phyloP scores from a whole-genome alignment of 257 asterid species.

The Penstemon davidsonii region DNA sequence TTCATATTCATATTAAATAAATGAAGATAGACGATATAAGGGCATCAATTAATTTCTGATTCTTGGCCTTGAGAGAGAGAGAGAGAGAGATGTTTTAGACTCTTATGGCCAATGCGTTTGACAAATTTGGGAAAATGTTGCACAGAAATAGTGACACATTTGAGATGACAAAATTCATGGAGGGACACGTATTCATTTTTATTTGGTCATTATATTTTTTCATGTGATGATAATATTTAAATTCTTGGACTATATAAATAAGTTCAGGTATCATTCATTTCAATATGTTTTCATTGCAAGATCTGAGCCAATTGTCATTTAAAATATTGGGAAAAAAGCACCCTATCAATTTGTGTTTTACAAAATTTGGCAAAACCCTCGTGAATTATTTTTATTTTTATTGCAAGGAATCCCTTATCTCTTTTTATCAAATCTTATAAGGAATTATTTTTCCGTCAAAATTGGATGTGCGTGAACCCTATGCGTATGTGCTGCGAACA shows the following conservation, averaged over 20 bases:
- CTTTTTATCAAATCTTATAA: too few relatives aligned
- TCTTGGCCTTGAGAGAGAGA: constrained; percentile 30
- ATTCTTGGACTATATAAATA: constrained; percentile 2
- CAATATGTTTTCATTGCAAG: too few relatives aligned
- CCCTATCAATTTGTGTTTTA: too few relatives aligned
- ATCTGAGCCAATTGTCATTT: too few relatives aligned
- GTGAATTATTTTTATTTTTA: too few relatives aligned
- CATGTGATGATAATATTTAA: background rate
- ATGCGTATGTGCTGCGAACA: too few relatives aligned
- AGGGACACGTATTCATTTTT: constrained; percentile 22
- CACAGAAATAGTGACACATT: constrained; percentile 29
- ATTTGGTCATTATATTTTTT: constrained; percentile 19
- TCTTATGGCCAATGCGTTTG: constrained; percentile 13
- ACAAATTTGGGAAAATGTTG: constrained; percentile 3
- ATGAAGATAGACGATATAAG: constrained; percentile 44
- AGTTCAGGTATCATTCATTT: too few relatives aligned
- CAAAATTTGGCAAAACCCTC: too few relatives aligned
- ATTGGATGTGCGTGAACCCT: too few relatives aligned
- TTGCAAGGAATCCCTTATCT: too few relatives aligned
- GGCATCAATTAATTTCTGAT: constrained; percentile 34
- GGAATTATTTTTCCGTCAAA: too few relatives aligned
- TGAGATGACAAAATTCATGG: constrained; percentile 22
- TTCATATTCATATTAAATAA: constrained; percentile 29
- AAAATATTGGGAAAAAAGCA: too few relatives aligned
- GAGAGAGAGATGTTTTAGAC: constrained; percentile 32